Evolutionary conservation across 2,329 filamentous ascomycete genomes (phyloP), one percentile per base, ranked within the genome.

Genomic region (Epichloe coenophiala): DNA sequence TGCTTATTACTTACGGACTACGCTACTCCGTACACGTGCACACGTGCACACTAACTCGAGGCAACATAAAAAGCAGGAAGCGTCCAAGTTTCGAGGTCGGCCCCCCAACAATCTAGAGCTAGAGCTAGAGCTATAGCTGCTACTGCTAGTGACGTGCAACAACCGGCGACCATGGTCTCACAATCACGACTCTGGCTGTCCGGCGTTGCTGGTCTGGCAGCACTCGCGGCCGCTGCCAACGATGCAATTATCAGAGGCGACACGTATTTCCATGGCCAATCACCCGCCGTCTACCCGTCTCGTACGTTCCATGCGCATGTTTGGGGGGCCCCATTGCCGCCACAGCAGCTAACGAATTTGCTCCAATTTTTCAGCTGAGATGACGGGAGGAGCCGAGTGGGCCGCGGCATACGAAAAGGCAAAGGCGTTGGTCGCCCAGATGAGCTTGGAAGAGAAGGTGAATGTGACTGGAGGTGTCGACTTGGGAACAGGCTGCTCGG

Each of bases 391-490:
- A 9, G 9, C 35, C 5, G 69, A 78, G 40, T 93, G 88, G 88
- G 72, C 72, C 3, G 71, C 75, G 15, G 81, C 86, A 5, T 83
- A 85, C 58, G 64, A 68, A 19, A 86, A 83, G 61, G 87, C 88
- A 0, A 73, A 74, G 51, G 72, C 73, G 1, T 80, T 93, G 57
- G 86, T 94, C 12, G 75, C 73, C 13, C 74, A 83, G 59, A 74
- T 93, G 69, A 90, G 85, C 1, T 68, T 90, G 45, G 72, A 81
- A 17, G 87, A 94, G 65, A 93, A 91, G 71, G 81, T 90, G 61
- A 84, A 81, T 59, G 65, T 93, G 52, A 90, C 86, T 0, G 84
- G 84, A 1, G 87, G 87, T 55, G 74, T 78, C 38, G 74, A 76
- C 58, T 80, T 65, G 4, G 60, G 62, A n/a, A 72, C 69, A 31